Evolutionary conservation across 202 grass and related monocot genomes (phyloP), one percentile per base, ranked within the genome.

Genomic region (Panicum virgatum): DNA sequence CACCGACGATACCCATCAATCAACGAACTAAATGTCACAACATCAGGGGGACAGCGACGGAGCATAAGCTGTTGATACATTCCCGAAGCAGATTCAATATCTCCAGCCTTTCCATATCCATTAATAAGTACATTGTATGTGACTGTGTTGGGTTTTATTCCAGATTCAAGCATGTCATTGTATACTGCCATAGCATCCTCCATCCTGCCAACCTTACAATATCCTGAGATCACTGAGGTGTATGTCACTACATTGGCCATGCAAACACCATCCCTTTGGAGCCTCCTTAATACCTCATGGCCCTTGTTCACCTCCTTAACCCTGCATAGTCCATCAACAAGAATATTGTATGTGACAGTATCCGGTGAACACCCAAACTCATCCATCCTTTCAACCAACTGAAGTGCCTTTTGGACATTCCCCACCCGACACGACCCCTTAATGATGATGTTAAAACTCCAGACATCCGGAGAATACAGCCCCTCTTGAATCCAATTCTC

Each of bases 121-220:
- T 93, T 86, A 61, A 96, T 96, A 84, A 96, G 96, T 12, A 87
- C 90, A 92, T 96, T 98, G 83, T 92, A 98, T 61, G 96, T 93
- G 69, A 98, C 53, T 6, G 48, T 38, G 23, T 83, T 96, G 79
- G 87, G 96, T 23, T 9, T 58, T 80, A 67, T 90, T 57, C 92
- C 90, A 56, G 30, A 88, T 5, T 30, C 38, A 78, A 93, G 46
- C 93, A 95, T 95, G 25, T 95, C 93, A 84, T 67, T 29, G 44
- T 88, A 92, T 65, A 92, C 85, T 62, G 66, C 64, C 29, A 66
- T 44, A 7, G 93, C 93, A 81, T 95, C 85, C 66, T 73, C 58
- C 85, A 92, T 88, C 70, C 43, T 86, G 59, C 90, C 88, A 77
- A 59, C 71, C 85, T 90, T 96, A 85, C 85, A 93, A 80, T 90